These are phyloP conservation scores for Aspergillus sp. DNA, from an alignment of 2,329 filamentous ascomycete genomes.

Conservation along the genomic window DNA sequence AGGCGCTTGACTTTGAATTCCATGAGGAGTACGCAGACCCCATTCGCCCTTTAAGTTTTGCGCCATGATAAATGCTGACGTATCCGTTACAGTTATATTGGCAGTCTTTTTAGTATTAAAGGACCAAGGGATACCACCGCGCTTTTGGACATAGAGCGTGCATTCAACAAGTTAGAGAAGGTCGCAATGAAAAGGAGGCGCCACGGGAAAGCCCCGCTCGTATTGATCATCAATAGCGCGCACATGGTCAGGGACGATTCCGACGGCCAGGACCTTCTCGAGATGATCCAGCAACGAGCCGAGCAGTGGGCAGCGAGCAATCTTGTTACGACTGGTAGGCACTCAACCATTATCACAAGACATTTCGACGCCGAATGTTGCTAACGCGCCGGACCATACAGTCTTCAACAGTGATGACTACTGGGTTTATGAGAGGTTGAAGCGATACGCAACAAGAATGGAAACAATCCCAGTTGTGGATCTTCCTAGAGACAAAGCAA, in stretches of 20 bases:
- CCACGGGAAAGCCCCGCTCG: slow-evolving; percentile 65
- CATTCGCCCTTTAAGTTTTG: neutral
- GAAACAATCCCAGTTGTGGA: slow-evolving; percentile 86
- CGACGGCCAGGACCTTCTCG: slow-evolving; percentile 87
- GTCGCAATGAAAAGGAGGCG: slow-evolving; percentile 70
- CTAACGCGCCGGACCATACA: slow-evolving; percentile 35
- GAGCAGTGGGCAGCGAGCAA: slow-evolving; percentile 95
- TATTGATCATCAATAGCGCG: slow-evolving; percentile 93
- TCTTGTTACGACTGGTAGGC: slow-evolving; percentile 68
- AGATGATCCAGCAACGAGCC: slow-evolving; percentile 90
- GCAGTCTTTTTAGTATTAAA: slow-evolving; percentile 89
- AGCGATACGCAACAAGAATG: slow-evolving; percentile 90
- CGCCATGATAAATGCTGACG: slow-evolving; percentile 11
- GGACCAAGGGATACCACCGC: slow-evolving; percentile 91
- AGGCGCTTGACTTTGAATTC: slow-evolving; percentile 92
- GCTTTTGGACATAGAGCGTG: slow-evolving; percentile 90
- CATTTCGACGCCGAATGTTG: neutral
- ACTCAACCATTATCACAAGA: neutral
- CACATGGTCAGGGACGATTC: slow-evolving; percentile 90
- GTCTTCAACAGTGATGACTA: slow-evolving; percentile 97
- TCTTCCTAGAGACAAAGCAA: slow-evolving; percentile 73
- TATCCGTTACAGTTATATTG: slow-evolving; percentile 58
- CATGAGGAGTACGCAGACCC: slow-evolving; percentile 76
- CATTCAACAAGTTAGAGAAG: slow-evolving; percentile 97
- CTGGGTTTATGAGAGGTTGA: slow-evolving; percentile 95